Evolutionary conservation across 1,284 basidiomycete species (phyloP).

Genomic region (Trichosporon asahii): DNA sequence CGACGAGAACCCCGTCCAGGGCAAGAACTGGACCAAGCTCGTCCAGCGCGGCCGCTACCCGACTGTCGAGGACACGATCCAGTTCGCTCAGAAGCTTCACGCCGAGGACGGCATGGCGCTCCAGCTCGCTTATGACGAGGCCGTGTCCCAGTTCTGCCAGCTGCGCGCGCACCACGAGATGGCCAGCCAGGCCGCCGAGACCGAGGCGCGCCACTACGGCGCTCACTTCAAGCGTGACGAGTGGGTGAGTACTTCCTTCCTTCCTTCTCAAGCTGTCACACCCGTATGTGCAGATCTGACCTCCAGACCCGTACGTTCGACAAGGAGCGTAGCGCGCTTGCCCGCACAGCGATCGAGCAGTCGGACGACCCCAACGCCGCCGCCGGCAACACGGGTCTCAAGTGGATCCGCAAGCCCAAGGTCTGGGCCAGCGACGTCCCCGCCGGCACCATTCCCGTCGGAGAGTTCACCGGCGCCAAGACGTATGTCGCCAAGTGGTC

Average conservation of each 20-base stretch:
- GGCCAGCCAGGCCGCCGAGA: conserved; percentile 67
- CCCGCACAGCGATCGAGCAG: not conserved
- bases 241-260: conserved; percentile 37
- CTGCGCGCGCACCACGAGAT: conserved; percentile 81
- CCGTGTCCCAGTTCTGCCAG: conserved; percentile 79
- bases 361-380: not conserved
- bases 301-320: conserved; percentile 39
- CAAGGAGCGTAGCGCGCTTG: conserved; percentile 25
- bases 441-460: conserved; percentile 19
- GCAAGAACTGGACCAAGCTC: conserved; percentile 67
- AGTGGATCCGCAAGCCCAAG: conserved; percentile 29
- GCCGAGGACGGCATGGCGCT: conserved; percentile 64
- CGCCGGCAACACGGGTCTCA: conserved; percentile 12
- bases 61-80: conserved; percentile 78
- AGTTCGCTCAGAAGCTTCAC: conserved; percentile 75
- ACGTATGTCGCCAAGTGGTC: conserved; percentile 44
- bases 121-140: conserved; percentile 72
- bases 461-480: conserved; percentile 38
- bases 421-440: conserved; percentile 35
- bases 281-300: too few species aligned
- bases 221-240: conserved; percentile 51
- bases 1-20: conserved; percentile 59
- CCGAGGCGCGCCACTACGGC: conserved; percentile 77
- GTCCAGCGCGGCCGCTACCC: conserved; percentile 79
- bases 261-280: not conserved